Evolutionary conservation across 805 yeast species (phyloP).

Genomic region (Saturnispora hagleri): DNA sequence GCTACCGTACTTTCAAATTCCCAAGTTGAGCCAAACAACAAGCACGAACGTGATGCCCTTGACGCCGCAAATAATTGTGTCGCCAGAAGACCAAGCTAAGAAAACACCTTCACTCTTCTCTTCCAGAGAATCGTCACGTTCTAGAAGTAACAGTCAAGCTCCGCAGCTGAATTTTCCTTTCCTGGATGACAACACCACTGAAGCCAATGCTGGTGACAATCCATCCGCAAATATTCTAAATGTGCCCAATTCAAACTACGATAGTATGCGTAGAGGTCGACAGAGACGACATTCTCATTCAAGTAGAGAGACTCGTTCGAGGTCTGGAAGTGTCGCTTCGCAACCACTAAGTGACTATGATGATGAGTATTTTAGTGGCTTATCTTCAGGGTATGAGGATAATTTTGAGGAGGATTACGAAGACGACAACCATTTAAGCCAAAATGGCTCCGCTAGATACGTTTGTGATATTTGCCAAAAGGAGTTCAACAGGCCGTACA

Average conservation of each 20-base stretch:
- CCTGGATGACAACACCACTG: not conserved
- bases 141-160: not conserved
- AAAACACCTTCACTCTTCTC: conserved; percentile 3
- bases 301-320: not conserved
- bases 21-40: not conserved
- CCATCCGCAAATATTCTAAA: not conserved
- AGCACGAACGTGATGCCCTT: conserved; percentile 1
- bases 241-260: conserved; percentile 2
- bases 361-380: conserved; percentile 1
- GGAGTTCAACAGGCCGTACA: conserved; percentile 49
- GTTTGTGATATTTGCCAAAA: conserved; percentile 40
- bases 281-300: conserved; percentile 1
- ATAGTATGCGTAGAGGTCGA: conserved; percentile 9
- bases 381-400: conserved; percentile 2
- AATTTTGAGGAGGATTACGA: conserved; percentile 28
- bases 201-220: not conserved
- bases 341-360: conserved; percentile 1
- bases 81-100: conserved; percentile 5
- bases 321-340: not conserved
- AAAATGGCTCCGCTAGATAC: conserved; percentile 17
- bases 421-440: conserved; percentile 33
- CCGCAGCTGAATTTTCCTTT: not conserved
- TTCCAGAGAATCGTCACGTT: not conserved
- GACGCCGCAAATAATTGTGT: conserved; percentile 4
- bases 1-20: not conserved